Evolutionary conservation across 1,284 basidiomycete genomes (phyloP), one percentile per base, ranked within the genome.

Genomic region (Hypsizygus ulmarius): DNA sequence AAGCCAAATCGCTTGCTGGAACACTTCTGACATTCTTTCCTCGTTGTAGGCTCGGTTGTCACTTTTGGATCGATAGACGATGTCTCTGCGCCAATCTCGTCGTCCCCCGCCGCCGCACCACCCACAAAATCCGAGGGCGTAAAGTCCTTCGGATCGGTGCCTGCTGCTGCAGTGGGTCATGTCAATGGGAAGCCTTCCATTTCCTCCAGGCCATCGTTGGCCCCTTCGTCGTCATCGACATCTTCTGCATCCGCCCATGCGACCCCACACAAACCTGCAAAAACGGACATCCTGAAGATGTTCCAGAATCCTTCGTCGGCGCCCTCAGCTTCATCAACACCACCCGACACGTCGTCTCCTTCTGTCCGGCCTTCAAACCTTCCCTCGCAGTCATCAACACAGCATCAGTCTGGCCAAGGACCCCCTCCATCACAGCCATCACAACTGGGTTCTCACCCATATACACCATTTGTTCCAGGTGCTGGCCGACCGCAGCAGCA

Each of bases 51-150:
- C 58, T 79, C 81, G 50, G 68, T 77, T 51, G 82, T 87, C 57
- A 89, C 79, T 54, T 93, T 93, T 71, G 91, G 91, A 59, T 92
- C 91, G 37, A 89, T 93, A 75, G 81, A 86, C 66, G 81, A 88
- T 66, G 73, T 71, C 54, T 71, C 78, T 51, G 79, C 82, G 45
- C 75, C 83, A 53, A 81, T 85, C 57, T 84, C 85, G 32, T 81
- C 84, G 42, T 84, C 84, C 28, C 82, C 87, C 34, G 81, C 82
- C 43, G 65, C 78, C 43, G 74, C 77, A 35, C 82, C 87, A 36
- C 66, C 78, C 43, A 73, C 82, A 58, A 86, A 82, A 70, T 70
- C 78, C 49, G 87, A 90, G 60, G 79, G 74, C 54, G 84, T 91
- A 59, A 89, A 84, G 66, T 79, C 86, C 33, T 93, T 93, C 66